Base-by-base conservation (phyloP, 2,329 filamentous ascomycete species). In the Trichoderma koningiopsis region DNA sequence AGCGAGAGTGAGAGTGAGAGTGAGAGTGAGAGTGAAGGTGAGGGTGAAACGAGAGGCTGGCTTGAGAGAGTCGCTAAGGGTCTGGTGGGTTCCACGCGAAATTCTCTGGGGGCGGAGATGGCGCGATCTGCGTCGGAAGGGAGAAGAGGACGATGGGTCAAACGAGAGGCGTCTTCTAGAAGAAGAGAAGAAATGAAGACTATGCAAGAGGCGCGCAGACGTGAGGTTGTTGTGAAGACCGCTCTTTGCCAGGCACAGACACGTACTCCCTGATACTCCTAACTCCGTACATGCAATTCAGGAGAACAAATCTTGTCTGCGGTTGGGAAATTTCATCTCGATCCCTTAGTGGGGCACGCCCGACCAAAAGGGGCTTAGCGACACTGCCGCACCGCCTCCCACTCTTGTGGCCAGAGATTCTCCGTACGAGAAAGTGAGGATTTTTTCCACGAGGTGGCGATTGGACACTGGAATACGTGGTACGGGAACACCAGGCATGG, bases 241-340 rank as follows among this genome's bases (percentile, higher is more conserved):
- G 68, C 68, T 69, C 47, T 64, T 69, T 65, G 62, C 68, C 55
- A 40, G 68, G 47, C 68, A 61, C 55, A 40, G 68, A 61, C 68
- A 61, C 55, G 68, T 61, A 65, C 68, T 69, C 60, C 61, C 52
- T 65, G 56, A 40, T 53, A 69, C 68, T 69, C 68, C 68, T 61
- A 58, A 67, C 64, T 67, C 64, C 64, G 58, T 64, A 69, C 60
- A 69, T 63, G 47, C 68, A 69, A 61, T 68, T 60, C 56, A 61
- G 58, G 68, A 62, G 62, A 58, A 69, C 61, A 69, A 69, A 69
- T 53, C 55, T 53, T 55, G 63, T 59, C 53, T 60, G 56, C 53
- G 68, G 68, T 55, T 69, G 68, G 68, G 55, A 69, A 69, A 69
- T 69, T 69, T 69, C 61, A 69, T 69, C 68, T 69, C 68, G 68